A percentile compares a stretch with the other conserved stretches of the same genome.
Evolutionary conservation across 257 asterid genomes (phyloP).

Genomic region (Cynanchum wilfordii): DNA sequence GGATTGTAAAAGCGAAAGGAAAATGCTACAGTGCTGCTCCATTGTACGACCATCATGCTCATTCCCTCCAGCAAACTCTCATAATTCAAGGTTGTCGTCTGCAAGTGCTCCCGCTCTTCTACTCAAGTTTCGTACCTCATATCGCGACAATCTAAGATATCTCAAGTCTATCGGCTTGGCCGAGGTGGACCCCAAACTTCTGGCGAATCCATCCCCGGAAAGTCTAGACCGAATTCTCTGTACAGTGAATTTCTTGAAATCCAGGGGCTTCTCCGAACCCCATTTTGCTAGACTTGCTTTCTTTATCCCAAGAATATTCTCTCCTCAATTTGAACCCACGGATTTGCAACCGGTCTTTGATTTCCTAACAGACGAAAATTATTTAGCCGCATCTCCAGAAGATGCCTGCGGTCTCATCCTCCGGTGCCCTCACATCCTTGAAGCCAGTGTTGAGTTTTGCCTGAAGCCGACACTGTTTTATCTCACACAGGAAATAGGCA

Average conservation of each 20-base stretch:
- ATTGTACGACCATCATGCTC: conserved; percentile 8
- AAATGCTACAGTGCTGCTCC: conserved; percentile 5
- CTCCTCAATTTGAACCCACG: conserved; percentile 17
- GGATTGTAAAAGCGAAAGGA: not conserved
- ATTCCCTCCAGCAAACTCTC: conserved; percentile 9
- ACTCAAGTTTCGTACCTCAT: conserved; percentile 25
- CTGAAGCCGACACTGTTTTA: conserved; percentile 26
- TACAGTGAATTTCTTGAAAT: conserved; percentile 25
- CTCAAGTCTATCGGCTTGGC: conserved; percentile 30
- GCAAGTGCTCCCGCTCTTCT: conserved; percentile 11
- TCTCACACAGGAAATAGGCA: conserved; percentile 22
- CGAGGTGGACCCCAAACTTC: conserved; percentile 13
- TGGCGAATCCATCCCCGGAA: conserved; percentile 24
- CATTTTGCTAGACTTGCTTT: conserved; percentile 28
- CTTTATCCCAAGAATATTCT: conserved; percentile 17
- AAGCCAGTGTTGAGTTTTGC: conserved; percentile 28
- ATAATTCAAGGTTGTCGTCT: conserved; percentile 3
- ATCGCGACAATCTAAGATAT: conserved; percentile 28
- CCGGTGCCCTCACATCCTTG: conserved; percentile 31
- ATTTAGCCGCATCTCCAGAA: conserved; percentile 28
- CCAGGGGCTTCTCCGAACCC: conserved; percentile 29
- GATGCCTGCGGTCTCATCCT: conserved; percentile 29
- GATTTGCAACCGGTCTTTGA: conserved; percentile 20
- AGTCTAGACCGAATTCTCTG: conserved; percentile 23
- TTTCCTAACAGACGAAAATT: conserved; percentile 20